These are phyloP conservation scores for Aspergillus cristatus DNA, from an alignment of 495 filamentous ascomycete species.

Conservation along the genomic window DNA sequence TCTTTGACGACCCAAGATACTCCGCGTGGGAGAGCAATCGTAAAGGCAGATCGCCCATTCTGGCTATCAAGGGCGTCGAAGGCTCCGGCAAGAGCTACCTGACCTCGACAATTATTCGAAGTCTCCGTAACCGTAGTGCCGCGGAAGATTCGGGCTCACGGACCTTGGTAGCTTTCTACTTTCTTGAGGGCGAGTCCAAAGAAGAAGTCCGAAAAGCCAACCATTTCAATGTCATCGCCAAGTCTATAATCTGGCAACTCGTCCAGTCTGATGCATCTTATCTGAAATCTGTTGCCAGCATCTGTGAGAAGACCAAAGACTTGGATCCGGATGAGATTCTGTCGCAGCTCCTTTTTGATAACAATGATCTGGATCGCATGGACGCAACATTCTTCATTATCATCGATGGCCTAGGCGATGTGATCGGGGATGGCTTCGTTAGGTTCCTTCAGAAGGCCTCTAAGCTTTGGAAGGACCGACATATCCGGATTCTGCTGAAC, in stretches of 20 bases:
- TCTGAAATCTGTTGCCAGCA: slow-evolving; percentile 22
- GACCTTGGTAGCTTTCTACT: slow-evolving; percentile 25
- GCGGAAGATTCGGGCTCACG: slow-evolving; percentile 18
- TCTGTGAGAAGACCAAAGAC: slow-evolving; percentile 17
- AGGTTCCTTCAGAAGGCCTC: slow-evolving; percentile 13
- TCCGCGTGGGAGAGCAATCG: slow-evolving; percentile 18
- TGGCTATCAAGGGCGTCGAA: slow-evolving; percentile 22
- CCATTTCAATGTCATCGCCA: slow-evolving; percentile 14
- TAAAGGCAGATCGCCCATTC: slow-evolving; percentile 10
- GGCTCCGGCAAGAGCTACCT: slow-evolving; percentile 30
- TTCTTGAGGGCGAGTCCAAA: slow-evolving; percentile 29
- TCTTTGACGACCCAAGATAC: slow-evolving; percentile 16
- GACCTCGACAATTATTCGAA: slow-evolving; percentile 25
- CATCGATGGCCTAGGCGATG: slow-evolving; percentile 21
- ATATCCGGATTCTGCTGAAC: slow-evolving; percentile 11
- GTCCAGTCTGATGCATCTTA: slow-evolving; percentile 25
- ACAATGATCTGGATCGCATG: slow-evolving; percentile 14
- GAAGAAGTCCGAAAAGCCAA: slow-evolving; percentile 10
- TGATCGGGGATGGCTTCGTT: slow-evolving; percentile 17
- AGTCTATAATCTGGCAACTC: slow-evolving; percentile 29
- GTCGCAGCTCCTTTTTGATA: slow-evolving; percentile 22
- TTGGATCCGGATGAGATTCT: slow-evolving; percentile 23
- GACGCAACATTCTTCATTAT: slow-evolving; percentile 28
- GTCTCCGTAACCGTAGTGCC: slow-evolving; percentile 18
- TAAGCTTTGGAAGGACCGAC: background rate